Base-by-base conservation (phyloP, 139 green algal species). In the Chlamydomonas asymmetrica region DNA sequence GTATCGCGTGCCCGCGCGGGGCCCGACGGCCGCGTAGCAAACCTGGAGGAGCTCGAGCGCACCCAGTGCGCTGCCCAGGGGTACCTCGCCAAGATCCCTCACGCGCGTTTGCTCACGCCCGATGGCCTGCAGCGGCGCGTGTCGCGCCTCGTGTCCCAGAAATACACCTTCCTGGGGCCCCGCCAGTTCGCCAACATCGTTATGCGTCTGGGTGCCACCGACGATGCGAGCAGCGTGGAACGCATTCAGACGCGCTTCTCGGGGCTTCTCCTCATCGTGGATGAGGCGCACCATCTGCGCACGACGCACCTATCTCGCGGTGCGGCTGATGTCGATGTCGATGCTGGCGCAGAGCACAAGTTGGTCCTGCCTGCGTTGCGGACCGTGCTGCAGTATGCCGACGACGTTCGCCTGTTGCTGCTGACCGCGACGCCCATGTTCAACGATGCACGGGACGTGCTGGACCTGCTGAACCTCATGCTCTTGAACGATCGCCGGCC, bases 391-490 rank as follows among this genome's bases (percentile, higher is more conserved):
- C 3, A 3, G 16, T 3, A 7, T 3, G 31, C 41, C 56, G 4
- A 43, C n/a, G 34, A 66, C 48, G n/a, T 61, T 1, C 50, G 54
- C 5, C 49, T 80, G 22, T 4, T 80, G 29, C 73, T 80, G 32
- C 45, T 80, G 39, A 80, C 62, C 31, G 73, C 73, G 63, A 80
- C 73, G 63, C 73, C 73, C 13, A 73, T 80, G 73, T 80, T 80
- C 73, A 73, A 80, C 63, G 27, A 41, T 27, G 63, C 49, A 5
- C 34, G 20, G 23, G 73, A 80, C 29, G 20, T 80, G 13, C 6
- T 80, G 7, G 16, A 43, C 63, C 63, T 80, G 10, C 4, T 80
- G 18, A 74, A 80, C 50, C 48, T 80, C 18, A n/a, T 80, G n/a
- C 63, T 27, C 7, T 9, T 41, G 9, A 80, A 80, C 50, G 73